These are phyloP conservation scores for Physocladia obscura DNA, from an alignment of 192 early-diverging fungal genomes.

Conservation along the genomic window DNA sequence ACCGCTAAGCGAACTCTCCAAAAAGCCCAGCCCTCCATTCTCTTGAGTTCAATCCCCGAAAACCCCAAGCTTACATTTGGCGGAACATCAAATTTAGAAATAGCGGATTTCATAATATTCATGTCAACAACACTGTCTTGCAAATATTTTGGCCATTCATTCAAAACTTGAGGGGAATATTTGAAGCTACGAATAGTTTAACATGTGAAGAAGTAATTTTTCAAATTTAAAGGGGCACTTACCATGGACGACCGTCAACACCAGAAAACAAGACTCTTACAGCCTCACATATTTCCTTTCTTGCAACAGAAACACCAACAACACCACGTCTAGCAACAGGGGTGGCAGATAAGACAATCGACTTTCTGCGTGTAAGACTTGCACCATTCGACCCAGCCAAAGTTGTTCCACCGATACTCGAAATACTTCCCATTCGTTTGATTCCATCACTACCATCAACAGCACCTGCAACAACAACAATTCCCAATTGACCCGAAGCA, in stretches of 20 bases:
- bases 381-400: neutral
- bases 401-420: neutral
- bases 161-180: constrained; percentile 51
- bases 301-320: neutral
- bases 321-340: neutral
- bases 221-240: neutral
- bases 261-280: constrained; percentile 57
- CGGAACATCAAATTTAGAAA: neutral
- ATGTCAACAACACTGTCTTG: constrained; percentile 25
- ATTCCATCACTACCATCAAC: constrained; percentile 32
- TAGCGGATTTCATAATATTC: neutral
- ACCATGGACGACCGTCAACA: constrained; percentile 58
- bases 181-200: constrained; percentile 45
- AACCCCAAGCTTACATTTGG: neutral
- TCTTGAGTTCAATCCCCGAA: constrained; percentile 15
- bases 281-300: constrained; percentile 28
- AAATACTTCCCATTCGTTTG: neutral
- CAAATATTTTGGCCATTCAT: constrained; percentile 44
- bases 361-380: neutral
- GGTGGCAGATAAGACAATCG: neutral
- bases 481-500: neutral
- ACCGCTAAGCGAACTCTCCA: constrained; percentile 29
- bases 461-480: constrained; percentile 6
- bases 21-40: constrained; percentile 34
- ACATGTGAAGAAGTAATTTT: neutral